These are phyloP conservation scores for Persicaria maculosa DNA, from an alignment of 148 eudicot species.

Conservation along the genomic window DNA sequence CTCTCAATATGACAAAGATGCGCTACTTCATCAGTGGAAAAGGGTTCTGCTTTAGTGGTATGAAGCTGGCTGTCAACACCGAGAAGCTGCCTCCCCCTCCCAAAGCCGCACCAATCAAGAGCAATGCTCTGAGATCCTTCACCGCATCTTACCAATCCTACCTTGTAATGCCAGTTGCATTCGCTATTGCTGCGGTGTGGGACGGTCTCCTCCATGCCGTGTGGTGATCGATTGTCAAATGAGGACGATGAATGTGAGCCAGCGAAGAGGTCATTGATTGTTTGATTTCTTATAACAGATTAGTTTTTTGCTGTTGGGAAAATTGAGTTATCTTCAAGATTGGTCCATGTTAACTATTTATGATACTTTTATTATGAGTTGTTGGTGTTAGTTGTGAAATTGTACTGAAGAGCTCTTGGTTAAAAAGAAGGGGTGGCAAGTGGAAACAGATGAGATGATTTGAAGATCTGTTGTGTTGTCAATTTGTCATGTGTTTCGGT, in stretches of 20 bases:
- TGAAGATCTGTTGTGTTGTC: not conserved
- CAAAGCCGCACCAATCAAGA: constrained; percentile 32
- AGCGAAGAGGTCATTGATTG: not conserved
- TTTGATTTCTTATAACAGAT: not conserved
- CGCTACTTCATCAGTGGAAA: constrained; percentile 69
- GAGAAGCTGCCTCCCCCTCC: constrained; percentile 70
- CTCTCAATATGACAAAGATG: constrained; percentile 51
- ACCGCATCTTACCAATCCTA: constrained; percentile 26
- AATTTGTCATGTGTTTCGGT: not conserved
- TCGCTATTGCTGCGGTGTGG: constrained; percentile 64
- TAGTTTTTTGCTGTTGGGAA: not conserved
- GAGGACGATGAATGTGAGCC: not conserved
- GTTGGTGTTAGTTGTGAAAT: not conserved
- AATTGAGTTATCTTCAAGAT: not conserved
- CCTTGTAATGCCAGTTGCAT: constrained; percentile 44
- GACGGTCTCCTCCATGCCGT: constrained; percentile 44
- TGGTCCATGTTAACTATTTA: not conserved
- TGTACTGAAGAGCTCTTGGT: not conserved
- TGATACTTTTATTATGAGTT: not conserved
- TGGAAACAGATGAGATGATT: not conserved
- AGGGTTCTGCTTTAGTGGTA: constrained; percentile 70
- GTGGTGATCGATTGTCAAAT: constrained; percentile 16
- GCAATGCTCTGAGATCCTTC: not conserved
- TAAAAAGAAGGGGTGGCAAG: not conserved
- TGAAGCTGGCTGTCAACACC: constrained; percentile 56